These are phyloP conservation scores for Metrosideros polymorpha DNA, from an alignment of 441 rosid genomes.

Conservation along the genomic window DNA sequence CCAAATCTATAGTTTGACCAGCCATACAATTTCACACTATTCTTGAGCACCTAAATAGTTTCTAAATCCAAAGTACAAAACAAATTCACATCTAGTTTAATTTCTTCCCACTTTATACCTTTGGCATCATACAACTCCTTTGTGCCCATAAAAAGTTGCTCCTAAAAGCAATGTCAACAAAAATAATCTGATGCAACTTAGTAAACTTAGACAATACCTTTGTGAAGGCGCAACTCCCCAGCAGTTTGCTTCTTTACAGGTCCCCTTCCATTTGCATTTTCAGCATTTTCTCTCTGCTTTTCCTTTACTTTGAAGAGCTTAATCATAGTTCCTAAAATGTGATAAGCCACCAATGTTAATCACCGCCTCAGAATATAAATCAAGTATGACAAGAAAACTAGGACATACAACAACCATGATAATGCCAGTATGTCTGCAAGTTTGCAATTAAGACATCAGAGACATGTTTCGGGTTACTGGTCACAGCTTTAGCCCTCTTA, in stretches of 20 bases:
- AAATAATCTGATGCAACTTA: background rate
- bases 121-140: background rate
- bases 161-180: background rate
- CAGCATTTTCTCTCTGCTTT: slow-evolving; percentile 1
- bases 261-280: background rate
- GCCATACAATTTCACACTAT: background rate
- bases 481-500: background rate
- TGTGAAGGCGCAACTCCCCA: slow-evolving; percentile 1
- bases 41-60: background rate
- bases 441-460: background rate
- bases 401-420: background rate
- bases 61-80: background rate
- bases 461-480: background rate
- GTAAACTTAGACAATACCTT: background rate
- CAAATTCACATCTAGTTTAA: background rate
- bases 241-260: background rate
- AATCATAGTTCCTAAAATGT: background rate
- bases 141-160: background rate
- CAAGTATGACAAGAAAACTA: background rate
- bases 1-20: background rate
- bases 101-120: background rate
- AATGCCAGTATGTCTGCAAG: background rate
- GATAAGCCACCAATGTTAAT: background rate
- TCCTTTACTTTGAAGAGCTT: background rate
- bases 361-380: background rate